Evolutionary conservation across 305 asterid species (phyloP).

Genomic region (Solanum aculeatissimum): DNA sequence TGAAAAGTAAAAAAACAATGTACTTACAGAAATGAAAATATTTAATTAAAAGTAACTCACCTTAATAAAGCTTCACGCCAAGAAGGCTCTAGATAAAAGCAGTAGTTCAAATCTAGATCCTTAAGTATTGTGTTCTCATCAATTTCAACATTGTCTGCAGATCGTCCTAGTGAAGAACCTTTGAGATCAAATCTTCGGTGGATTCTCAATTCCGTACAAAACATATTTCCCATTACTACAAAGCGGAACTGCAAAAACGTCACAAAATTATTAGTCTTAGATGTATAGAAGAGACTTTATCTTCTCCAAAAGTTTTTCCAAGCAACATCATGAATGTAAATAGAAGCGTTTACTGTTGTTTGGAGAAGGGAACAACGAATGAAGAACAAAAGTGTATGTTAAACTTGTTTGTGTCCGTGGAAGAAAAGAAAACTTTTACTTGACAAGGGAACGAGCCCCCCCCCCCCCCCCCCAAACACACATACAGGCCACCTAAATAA

Average conservation of each 20-base stretch:
- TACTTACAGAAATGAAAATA: not conserved
- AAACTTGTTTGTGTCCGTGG: not conserved
- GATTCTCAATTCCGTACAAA: constrained; percentile 90
- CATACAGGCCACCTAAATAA: too few relatives aligned
- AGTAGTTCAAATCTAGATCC: constrained; percentile 92
- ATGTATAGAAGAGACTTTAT: not conserved
- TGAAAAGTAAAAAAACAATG: not conserved
- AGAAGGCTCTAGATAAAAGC: constrained; percentile 87
- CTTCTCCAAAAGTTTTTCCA: not conserved
- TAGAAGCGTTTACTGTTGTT: not conserved
- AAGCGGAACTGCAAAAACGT: constrained; percentile 66
- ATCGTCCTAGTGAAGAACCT: constrained; percentile 96
- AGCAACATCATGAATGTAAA: not conserved
- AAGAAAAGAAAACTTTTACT: not conserved
- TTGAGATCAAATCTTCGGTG: constrained; percentile 91
- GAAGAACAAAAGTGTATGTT: not conserved
- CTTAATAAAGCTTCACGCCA: constrained; percentile 63
- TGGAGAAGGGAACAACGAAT: not conserved
- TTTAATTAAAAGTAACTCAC: constrained; percentile 31
- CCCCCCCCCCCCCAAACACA: too few relatives aligned
- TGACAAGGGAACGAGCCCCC: too few relatives aligned
- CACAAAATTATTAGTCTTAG: not conserved
- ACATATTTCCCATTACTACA: constrained; percentile 98
- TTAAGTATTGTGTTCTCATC: constrained; percentile 90
- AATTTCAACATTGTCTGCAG: constrained; percentile 82